phyloP scores from a whole-genome alignment of 2,329 filamentous ascomycete species.

The Colletotrichum destructivum region DNA sequence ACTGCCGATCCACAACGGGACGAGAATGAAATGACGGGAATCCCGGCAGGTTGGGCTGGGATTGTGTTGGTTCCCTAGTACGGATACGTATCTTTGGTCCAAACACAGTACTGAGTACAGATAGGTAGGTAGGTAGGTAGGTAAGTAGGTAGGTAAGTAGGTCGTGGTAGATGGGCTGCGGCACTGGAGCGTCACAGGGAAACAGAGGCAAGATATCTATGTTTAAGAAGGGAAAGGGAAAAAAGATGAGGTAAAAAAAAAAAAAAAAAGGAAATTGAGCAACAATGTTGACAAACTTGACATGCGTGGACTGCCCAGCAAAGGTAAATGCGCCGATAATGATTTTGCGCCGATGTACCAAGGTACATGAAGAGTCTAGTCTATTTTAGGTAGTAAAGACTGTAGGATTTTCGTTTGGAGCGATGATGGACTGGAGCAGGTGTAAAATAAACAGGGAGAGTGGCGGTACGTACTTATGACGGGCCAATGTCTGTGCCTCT shows the following conservation, averaged over 20 bases:
- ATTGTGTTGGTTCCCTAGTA: background rate
- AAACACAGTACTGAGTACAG: too few species aligned
- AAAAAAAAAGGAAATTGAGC: background rate
- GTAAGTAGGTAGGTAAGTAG: too few species aligned
- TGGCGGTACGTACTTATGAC: background rate
- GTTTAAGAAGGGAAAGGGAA: background rate
- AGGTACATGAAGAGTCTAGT: background rate
- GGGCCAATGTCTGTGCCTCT: background rate
- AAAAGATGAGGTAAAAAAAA: background rate
- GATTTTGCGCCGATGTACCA: slow-evolving; percentile 16
- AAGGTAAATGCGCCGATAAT: slow-evolving; percentile 33
- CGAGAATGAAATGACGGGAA: slow-evolving; percentile 34
- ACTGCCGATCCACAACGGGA: slow-evolving; percentile 28
- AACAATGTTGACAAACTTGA: background rate
- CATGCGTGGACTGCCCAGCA: slow-evolving; percentile 14
- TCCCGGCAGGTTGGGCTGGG: slow-evolving; percentile 27
- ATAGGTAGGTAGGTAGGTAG: too few species aligned
- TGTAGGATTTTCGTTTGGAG: background rate
- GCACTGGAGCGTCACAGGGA: background rate
- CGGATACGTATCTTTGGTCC: too few species aligned
- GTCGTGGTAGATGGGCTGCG: too few species aligned
- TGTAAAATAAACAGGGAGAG: background rate
- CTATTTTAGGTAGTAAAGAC: background rate
- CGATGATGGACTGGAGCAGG: background rate
- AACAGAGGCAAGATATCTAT: too few species aligned